These are phyloP conservation scores for Flaveria linearis DNA, from an alignment of 129 eudicot genomes.

Conservation along the genomic window DNA sequence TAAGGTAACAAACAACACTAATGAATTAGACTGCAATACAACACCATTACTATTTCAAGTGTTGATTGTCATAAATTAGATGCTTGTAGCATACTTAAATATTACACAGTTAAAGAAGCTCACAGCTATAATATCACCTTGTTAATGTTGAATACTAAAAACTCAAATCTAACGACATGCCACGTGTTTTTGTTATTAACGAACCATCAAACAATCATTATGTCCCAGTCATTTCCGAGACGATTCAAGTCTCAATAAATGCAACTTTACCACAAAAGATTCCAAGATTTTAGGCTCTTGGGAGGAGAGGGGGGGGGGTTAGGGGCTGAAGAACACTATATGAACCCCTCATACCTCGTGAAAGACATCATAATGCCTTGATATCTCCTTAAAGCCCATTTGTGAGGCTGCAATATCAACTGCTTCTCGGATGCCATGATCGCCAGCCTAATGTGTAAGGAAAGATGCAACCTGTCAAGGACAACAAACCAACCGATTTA, in stretches of 20 bases:
- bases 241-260: slow-evolving; percentile 65
- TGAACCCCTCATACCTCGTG: slow-evolving; percentile 44
- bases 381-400: slow-evolving; percentile 89
- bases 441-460: slow-evolving; percentile 62
- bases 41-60: neutral
- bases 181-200: slow-evolving; percentile 22
- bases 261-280: slow-evolving; percentile 83
- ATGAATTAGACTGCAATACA: too few relatives aligned
- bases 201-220: slow-evolving; percentile 42
- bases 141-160: slow-evolving; percentile 4
- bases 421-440: slow-evolving; percentile 94
- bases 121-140: neutral
- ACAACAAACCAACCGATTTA: slow-evolving; percentile 15
- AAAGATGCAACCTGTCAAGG: slow-evolving; percentile 26
- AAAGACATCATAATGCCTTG: slow-evolving; percentile 92
- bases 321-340: too few relatives aligned
- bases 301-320: too few relatives aligned
- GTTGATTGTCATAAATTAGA: too few relatives aligned
- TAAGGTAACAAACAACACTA: too few relatives aligned
- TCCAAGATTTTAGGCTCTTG: slow-evolving; percentile 49
- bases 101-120: neutral
- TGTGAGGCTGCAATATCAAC: slow-evolving; percentile 86
- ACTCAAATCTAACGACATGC: neutral
- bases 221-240: slow-evolving; percentile 57
- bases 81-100: neutral